A percentile compares a stretch with the other conserved stretches of the same genome.
Conservation (phyloP, 768 basidiomycete species). For the Cystobasidium tubakii region DNA sequence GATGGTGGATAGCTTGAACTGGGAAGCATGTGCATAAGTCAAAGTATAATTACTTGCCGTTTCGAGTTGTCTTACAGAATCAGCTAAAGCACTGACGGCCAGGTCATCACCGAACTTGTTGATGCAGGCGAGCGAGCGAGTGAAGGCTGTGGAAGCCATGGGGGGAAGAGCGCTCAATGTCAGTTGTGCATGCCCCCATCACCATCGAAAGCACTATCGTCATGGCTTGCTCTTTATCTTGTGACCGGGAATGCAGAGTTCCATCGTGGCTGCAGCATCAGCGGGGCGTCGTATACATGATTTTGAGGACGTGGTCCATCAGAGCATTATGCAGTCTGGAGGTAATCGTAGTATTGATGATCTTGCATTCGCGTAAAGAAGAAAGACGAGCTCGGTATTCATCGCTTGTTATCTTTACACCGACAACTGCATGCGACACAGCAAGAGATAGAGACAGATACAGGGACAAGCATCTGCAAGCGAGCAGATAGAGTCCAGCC, state of each 20-base stretch:
- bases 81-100: constrained; percentile 4
- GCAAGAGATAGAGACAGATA: neutral
- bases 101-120: constrained; percentile 30
- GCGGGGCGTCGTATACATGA: neutral
- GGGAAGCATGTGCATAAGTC: neutral
- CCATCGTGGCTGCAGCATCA: neutral
- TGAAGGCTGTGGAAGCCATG: constrained; percentile 23
- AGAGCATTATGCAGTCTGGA: too few species aligned
- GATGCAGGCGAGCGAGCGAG: constrained; percentile 32
- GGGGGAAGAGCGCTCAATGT: too few species aligned
- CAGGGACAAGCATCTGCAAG: too few species aligned
- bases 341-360: too few species aligned
- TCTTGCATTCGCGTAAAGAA: too few species aligned
- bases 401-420: neutral
- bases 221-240: constrained; percentile 24
- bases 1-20: constrained; percentile 31
- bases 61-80: neutral
- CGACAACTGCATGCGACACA: neutral
- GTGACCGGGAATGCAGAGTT: constrained; percentile 23
- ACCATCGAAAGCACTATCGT: too few species aligned
- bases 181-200: too few species aligned
- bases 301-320: neutral
- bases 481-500: too few species aligned
- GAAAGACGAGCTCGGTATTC: neutral
- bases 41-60: too few species aligned